Conservation (phyloP, 495 filamentous ascomycete species). For the Rhizodiscina lignyota region DNA sequence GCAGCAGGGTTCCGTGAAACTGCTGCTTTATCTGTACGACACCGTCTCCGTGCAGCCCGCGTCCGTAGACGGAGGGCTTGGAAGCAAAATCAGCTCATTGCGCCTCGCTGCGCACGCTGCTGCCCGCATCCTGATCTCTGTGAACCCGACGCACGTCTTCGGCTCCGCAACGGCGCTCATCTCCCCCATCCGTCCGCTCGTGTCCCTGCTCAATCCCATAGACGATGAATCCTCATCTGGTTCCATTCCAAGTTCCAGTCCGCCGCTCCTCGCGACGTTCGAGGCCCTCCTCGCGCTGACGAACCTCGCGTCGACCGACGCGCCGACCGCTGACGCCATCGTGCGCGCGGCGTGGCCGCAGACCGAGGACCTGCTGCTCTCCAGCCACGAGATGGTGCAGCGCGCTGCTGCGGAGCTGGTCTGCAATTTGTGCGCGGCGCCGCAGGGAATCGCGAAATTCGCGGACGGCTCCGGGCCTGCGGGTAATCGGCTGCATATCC, state of each 20-base stretch:
- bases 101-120: constrained; percentile 65
- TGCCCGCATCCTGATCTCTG: constrained; percentile 80
- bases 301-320: constrained; percentile 71
- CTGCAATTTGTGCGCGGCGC: constrained; percentile 75
- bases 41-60: constrained; percentile 27
- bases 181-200: constrained; percentile 62
- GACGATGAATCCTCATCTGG: constrained; percentile 33
- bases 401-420: constrained; percentile 77
- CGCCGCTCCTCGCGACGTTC: constrained; percentile 82
- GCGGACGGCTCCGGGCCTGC: constrained; percentile 53
- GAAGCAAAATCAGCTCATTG: no score
- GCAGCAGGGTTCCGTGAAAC: constrained; percentile 79
- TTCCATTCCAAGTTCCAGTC: constrained; percentile 15
- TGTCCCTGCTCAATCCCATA: constrained; percentile 46
- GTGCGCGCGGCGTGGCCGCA: constrained; percentile 52
- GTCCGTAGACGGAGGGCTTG: no score
- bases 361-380: constrained; percentile 71
- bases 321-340: constrained; percentile 49
- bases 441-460: constrained; percentile 58
- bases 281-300: constrained; percentile 84
- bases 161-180: constrained; percentile 50
- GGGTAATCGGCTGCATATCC: constrained; percentile 54
- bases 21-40: constrained; percentile 52
- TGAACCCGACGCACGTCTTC: constrained; percentile 76
- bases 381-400: constrained; percentile 55